Base-by-base conservation (phyloP, 345 rosid species). In the Odontarrhena argentea region DNA sequence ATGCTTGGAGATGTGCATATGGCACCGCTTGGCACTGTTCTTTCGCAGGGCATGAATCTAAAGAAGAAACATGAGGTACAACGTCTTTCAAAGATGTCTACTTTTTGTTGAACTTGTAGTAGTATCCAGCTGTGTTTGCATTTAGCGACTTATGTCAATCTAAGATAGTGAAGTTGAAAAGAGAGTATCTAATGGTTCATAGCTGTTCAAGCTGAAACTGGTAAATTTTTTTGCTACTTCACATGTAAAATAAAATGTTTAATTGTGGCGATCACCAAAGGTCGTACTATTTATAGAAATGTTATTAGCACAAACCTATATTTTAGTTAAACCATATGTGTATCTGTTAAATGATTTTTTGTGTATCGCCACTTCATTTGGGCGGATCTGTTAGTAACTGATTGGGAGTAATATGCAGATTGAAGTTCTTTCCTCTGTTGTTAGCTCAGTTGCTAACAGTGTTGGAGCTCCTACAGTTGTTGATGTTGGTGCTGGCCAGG, bases 401-500 rank as follows among this genome's bases (percentile, higher is more conserved):
- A 9, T 44, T n/a, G 13, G 59, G 61, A 60, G 41, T 59, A 49
- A 66, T 71, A 65, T 55, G 62, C 84, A 92, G 96, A 87, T 93
- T n/a, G 85, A 89, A 85, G 72, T 89, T 78, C 96, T 93, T 50
- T 86, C 97, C 60, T 88, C 94, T 34, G 74, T 86, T 75, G 87
- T 85, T 41, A 83, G 76, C 79, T 87, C 84, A 40, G 62, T 84
- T 67, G 83, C 79, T 45, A 79, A 79, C 28, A 79, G 70, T 22
- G 80, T 85, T 72, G 69, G 81, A 56, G 85, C 85, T 69, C 71
- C 80, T 66, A 78, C 84, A 8, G 69, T 93, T 51, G 79, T 93
- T 46, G 98, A 93, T 73, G 96, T 93, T 2, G 98, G 98, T 67
- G 83, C 97, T 67, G 98, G 98, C 71, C 97, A 87, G 91, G 98